Evolutionary conservation across 192 early-diverging fungal species (phyloP), one percentile per base, ranked within the genome.

Genomic region (Coemansia sp.): DNA sequence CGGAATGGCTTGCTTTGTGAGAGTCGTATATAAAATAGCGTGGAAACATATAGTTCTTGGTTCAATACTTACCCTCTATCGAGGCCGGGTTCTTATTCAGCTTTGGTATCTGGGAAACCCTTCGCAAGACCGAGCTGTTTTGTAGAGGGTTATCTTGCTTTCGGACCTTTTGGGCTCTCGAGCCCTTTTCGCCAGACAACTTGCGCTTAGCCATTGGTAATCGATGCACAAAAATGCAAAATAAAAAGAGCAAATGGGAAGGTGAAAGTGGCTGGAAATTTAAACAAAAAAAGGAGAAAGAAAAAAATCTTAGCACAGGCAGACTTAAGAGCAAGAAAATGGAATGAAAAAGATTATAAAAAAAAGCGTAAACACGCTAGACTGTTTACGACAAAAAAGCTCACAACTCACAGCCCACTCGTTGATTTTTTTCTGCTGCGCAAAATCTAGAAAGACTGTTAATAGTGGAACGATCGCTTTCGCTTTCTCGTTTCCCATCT

Each of bases 141-240:
- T 19, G 9, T 1, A 21, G 46, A 50, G n/a, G 51, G 23, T 31
- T 11, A 12, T 14, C 23, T 27, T 55, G 51, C 51, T 31, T 25
- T 29, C 27, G 12, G 25, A 2, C 27, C 27, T 29, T 53, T 11
- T 29, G 25, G 5, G 51, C 25, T 4, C 14, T 10, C 11, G 51
- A 55, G 27, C 23, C 4, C 2, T 15, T 25, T 6, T 29, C 25
- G 27, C 25, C 11, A 5, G 10, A 25, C 51, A 12, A 10, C 14
- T 55, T 55, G 51, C 25, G 51, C 51, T 55, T 55, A 15, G 51
- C 12, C 51, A 15, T 55, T 55, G 27, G 27, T 55, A 29, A 27
- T 21, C 10, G 46, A 21, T 21, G 46, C 19, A 21, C 46, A 21
- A 19, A 3, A 5, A 10, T 15, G 27, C 2, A 55, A 55, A 31